Evolutionary conservation across 2,329 filamentous ascomycete species (phyloP).

Genomic region (Arthrinium phaeospermum): DNA sequence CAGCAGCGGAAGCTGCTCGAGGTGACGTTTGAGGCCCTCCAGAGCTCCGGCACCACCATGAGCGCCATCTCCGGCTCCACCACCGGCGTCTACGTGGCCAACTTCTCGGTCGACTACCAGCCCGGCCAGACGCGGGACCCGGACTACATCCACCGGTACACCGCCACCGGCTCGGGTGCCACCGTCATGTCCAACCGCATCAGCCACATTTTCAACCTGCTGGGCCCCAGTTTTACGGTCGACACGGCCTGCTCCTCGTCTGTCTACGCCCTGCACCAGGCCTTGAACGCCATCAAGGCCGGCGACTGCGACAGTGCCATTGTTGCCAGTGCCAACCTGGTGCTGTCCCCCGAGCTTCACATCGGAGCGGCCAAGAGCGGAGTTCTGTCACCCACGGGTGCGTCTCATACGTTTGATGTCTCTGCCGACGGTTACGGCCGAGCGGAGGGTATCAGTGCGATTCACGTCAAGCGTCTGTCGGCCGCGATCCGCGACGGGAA

Average conservation of each 20-base stretch:
- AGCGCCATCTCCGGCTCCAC: slow-evolving; percentile 22
- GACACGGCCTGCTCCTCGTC: slow-evolving; percentile 18
- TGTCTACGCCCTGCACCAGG: slow-evolving; percentile 4
- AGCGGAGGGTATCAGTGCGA: too few species aligned
- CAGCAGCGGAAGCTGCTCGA: slow-evolving; percentile 38
- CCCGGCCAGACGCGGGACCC: slow-evolving; percentile 36
- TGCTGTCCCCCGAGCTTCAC: slow-evolving; percentile 38
- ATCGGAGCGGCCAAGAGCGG: slow-evolving; percentile 39
- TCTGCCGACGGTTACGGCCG: slow-evolving; percentile 29
- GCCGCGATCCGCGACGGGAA: too few species aligned
- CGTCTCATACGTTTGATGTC: slow-evolving; percentile 38
- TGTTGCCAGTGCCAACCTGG: slow-evolving; percentile 44
- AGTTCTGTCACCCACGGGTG: slow-evolving; percentile 40
- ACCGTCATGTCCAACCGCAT: slow-evolving; percentile 40
- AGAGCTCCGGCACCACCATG: slow-evolving; percentile 27
- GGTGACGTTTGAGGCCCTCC: slow-evolving; percentile 41
- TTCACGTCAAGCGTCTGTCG: too few species aligned
- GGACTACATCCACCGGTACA: slow-evolving; percentile 34
- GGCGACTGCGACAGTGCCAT: slow-evolving; percentile 41
- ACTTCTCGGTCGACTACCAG: slow-evolving; percentile 35
- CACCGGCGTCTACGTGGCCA: slow-evolving; percentile 33
- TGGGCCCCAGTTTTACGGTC: slow-evolving; percentile 32
- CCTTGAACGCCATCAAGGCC: slow-evolving; percentile 24
- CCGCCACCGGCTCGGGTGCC: slow-evolving; percentile 32
- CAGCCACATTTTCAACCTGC: slow-evolving; percentile 40